phyloP scores from a whole-genome alignment of 2,329 filamentous ascomycete genomes.

The Colletotrichum cordylinicola region DNA sequence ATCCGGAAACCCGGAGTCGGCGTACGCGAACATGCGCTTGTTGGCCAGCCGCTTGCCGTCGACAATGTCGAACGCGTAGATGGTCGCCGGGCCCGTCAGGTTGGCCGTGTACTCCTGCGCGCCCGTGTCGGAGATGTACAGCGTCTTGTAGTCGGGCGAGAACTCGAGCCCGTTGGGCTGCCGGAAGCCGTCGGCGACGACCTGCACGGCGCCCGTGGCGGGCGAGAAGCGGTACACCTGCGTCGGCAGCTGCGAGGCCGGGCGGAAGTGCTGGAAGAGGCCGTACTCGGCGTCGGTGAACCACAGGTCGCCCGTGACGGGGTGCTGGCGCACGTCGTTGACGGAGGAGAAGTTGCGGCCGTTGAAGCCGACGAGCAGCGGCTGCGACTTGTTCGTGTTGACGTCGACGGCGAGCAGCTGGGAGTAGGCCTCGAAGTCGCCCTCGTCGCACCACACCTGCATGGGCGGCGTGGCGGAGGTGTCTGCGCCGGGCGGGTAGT shows the following conservation, averaged over 20 bases:
- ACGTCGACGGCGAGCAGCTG: constrained; percentile 20
- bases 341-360: constrained; percentile 48
- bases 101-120: not conserved
- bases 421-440: constrained; percentile 10
- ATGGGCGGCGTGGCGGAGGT: constrained; percentile 21
- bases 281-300: constrained; percentile 58
- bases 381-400: constrained; percentile 25
- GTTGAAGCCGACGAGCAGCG: constrained; percentile 12
- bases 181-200: constrained; percentile 52
- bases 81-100: constrained; percentile 1
- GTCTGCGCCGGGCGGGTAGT: constrained; percentile 23
- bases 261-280: constrained; percentile 50
- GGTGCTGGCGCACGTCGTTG: constrained; percentile 51
- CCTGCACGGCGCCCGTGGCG: constrained; percentile 40
- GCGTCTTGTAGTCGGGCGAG: constrained; percentile 46
- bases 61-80: constrained; percentile 20
- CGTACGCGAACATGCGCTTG: constrained; percentile 55
- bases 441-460: constrained; percentile 25
- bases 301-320: constrained; percentile 48
- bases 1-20: constrained; percentile 50
- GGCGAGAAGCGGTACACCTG: constrained; percentile 56
- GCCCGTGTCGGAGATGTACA: constrained; percentile 53
- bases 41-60: constrained; percentile 33
- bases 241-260: constrained; percentile 45
- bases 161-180: constrained; percentile 52